Evolutionary conservation across 805 yeast species (phyloP), one percentile per base, ranked within the genome.

Genomic region (Vanderwaltozyma verrucispora): DNA sequence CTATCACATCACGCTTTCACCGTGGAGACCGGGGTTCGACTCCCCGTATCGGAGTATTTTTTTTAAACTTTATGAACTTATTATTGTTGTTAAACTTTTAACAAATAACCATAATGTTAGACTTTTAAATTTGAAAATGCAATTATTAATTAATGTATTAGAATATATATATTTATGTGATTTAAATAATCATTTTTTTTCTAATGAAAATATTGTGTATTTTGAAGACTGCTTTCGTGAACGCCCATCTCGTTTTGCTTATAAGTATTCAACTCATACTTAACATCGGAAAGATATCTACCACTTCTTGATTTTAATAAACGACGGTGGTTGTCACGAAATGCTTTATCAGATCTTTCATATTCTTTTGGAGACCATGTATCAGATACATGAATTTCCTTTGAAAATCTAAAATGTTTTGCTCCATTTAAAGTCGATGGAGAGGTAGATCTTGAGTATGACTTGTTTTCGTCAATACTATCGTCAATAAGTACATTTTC

Each of bases 181-280:
- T n/a, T n/a, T n/a, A n/a, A n/a, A n/a, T n/a, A n/a, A n/a, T n/a
- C n/a, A n/a, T n/a, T n/a, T n/a, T n/a, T n/a, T n/a, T n/a, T n/a
- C n/a, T 21, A 21, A 21, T 21, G 32, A 52, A 78, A 80, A 54
- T 71, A 77, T 50, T 82, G 89, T 7, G 89, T 82, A 53, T 75
- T 71, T 23, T 61, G 56, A 38, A 66, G 69, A 28, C 84, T 75
- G 27, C 64, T 60, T 39, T 72, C 77, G 54, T 82, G 86, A 26
- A 82, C 81, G 28, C 64, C 56, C 94, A 82, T 82, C 39, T 74
- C 80, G 38, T 62, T 63, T 43, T 72, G 68, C 53, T 82, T 82
- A 60, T 62, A 80, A 19, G 65, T 62, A 50, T 82, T 82, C 48
- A 82, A 56, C 51, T 82, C 89, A 28, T 63, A 59, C 54, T 83